Evolutionary conservation across 768 basidiomycete species (phyloP).

Genomic region (Lentinula sp.): DNA sequence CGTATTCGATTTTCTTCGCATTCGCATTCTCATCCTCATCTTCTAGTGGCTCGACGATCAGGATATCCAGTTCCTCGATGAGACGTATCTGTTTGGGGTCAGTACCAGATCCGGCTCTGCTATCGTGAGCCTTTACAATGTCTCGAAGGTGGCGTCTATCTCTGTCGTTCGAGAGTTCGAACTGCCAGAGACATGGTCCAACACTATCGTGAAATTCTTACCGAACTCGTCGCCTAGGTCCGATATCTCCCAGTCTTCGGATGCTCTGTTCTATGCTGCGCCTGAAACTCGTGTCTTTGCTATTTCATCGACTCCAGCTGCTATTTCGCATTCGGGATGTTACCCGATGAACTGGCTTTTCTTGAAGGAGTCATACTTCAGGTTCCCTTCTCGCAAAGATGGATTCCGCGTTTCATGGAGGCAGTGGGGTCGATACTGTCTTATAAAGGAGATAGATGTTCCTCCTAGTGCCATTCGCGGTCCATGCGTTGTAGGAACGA

Average conservation of each 20-base stretch:
- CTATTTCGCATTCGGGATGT: conserved; percentile 21
- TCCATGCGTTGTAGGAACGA: conserved; percentile 40
- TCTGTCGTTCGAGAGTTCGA: conserved; percentile 46
- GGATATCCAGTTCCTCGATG: conserved; percentile 39
- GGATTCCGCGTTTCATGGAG: conserved; percentile 44
- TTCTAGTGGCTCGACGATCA: conserved; percentile 45
- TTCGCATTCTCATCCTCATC: conserved; percentile 4
- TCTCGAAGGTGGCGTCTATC: conserved; percentile 35
- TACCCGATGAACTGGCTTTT: conserved; percentile 44
- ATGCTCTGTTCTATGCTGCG: conserved; percentile 52
- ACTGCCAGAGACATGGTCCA: conserved; percentile 47
- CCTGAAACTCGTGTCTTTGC: conserved; percentile 44
- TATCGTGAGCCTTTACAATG: conserved; percentile 40
- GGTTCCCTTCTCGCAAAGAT: conserved; percentile 34
- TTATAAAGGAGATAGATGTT: conserved; percentile 35
- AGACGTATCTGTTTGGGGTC: conserved; percentile 37
- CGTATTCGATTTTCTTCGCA: background rate
- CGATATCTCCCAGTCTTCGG: conserved; percentile 28
- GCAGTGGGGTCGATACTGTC: conserved; percentile 47
- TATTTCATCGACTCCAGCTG: conserved; percentile 36
- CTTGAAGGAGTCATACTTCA: conserved; percentile 48
- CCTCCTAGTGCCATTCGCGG: conserved; percentile 24
- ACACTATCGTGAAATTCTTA: conserved; percentile 39
- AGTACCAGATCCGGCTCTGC: conserved; percentile 29
- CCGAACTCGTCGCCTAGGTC: conserved; percentile 38